Conservation (phyloP, 2,329 filamentous ascomycete genomes). For the Hypocrella siamensis region DNA sequence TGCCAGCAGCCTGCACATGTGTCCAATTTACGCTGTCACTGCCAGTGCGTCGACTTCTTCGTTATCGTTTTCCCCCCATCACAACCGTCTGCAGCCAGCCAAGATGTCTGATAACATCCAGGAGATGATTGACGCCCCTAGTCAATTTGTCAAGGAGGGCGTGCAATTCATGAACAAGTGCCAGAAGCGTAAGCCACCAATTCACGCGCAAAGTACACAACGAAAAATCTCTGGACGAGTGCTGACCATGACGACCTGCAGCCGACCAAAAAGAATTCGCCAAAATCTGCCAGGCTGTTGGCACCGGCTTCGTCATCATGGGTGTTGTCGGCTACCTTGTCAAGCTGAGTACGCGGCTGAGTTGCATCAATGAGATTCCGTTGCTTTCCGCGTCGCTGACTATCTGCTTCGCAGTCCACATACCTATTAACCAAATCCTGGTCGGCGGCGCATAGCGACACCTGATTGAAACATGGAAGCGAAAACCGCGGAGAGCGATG, state of each 20-base stretch:
- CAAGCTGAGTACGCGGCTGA: slow-evolving; percentile 43
- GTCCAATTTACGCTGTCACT: neutral
- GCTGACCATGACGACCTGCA: no score
- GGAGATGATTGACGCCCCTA: slow-evolving; percentile 53
- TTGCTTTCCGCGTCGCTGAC: slow-evolving; percentile 1
- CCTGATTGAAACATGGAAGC: no score
- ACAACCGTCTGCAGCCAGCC: slow-evolving; percentile 3
- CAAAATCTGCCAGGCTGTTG: slow-evolving; percentile 41
- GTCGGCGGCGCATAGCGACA: slow-evolving; percentile 52
- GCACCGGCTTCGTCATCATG: slow-evolving; percentile 56
- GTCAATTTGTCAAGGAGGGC: slow-evolving; percentile 47
- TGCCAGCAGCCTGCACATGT: neutral
- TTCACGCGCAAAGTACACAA: no score
- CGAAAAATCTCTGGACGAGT: no score
- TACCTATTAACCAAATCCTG: slow-evolving; percentile 55
- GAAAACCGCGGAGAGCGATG: no score
- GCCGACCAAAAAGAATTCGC: slow-evolving; percentile 28
- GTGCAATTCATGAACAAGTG: slow-evolving; percentile 46
- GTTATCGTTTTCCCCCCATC: neutral
- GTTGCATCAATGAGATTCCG: neutral
- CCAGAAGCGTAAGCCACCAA: slow-evolving; percentile 35
- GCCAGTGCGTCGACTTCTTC: neutral
- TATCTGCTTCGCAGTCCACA: slow-evolving; percentile 36
- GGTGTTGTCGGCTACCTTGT: slow-evolving; percentile 55
- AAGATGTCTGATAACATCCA: slow-evolving; percentile 53